Conservation (phyloP, 306 rosid genomes). For the Pachyrhizus erosus region DNA sequence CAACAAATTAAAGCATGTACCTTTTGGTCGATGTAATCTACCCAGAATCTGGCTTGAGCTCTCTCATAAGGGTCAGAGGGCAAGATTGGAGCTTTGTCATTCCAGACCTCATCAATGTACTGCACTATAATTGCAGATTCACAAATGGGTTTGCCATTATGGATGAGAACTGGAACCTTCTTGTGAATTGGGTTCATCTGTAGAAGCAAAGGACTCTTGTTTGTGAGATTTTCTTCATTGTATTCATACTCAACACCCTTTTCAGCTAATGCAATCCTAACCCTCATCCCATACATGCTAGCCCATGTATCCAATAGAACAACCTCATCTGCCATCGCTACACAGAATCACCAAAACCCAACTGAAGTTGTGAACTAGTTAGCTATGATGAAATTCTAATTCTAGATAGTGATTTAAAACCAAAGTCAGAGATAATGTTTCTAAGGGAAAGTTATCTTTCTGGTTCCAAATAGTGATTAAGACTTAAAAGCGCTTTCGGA, state of each 20-base stretch:
- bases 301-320: conserved; percentile 44
- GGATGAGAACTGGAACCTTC: conserved; percentile 59
- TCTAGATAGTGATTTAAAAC: no score
- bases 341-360: neutral
- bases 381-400: no score
- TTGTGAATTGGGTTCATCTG: conserved; percentile 58
- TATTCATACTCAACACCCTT: conserved; percentile 46
- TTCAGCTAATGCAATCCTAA: conserved; percentile 41
- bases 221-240: conserved; percentile 30
- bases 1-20: neutral
- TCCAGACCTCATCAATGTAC: conserved; percentile 50
- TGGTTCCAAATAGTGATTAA: no score
- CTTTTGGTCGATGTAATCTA: conserved; percentile 45
- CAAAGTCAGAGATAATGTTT: no score
- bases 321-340: conserved; percentile 33
- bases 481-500: no score
- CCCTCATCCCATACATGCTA: conserved; percentile 44
- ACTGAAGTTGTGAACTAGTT: neutral
- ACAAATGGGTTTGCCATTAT: conserved; percentile 42
- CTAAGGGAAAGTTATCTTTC: no score
- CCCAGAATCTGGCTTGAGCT: conserved; percentile 52
- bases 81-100: conserved; percentile 6
- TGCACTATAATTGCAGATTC: conserved; percentile 41
- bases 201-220: conserved; percentile 40
- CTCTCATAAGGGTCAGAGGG: conserved; percentile 45